phyloP scores from a whole-genome alignment of 2,329 filamentous ascomycete genomes.

The Botrytis tulipae region DNA sequence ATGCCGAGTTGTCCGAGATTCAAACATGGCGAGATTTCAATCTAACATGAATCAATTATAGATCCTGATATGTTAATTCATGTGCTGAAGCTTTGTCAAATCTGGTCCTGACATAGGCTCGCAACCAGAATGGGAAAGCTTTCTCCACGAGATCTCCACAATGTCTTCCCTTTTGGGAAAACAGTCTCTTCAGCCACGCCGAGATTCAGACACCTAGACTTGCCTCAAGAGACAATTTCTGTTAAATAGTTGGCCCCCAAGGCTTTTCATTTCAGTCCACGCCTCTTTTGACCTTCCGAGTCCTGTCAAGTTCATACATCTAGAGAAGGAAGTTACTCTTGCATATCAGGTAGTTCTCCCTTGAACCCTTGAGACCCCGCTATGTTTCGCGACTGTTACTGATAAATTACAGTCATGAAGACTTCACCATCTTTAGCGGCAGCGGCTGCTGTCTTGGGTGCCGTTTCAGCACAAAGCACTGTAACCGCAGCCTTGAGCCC shows the following conservation, averaged over 20 bases:
- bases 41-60: background rate
- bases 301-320: background rate
- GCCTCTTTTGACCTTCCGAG: background rate
- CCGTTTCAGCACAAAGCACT: background rate
- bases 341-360: background rate
- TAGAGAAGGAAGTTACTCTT: slow-evolving; percentile 1
- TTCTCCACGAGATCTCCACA: background rate
- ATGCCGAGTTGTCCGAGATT: slow-evolving; percentile 1
- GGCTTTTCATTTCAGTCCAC: background rate
- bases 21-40: background rate
- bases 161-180: background rate
- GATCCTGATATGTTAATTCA: background rate
- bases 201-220: background rate
- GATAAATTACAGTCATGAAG: slow-evolving; percentile 13
- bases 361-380: background rate
- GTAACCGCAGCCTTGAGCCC: background rate
- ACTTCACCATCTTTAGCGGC: background rate
- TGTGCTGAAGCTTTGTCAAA: background rate
- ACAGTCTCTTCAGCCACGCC: background rate
- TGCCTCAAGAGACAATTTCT: background rate
- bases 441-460: background rate
- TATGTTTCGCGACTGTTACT: background rate
- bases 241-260: background rate
- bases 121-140: background rate
- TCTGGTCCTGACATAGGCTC: background rate